A percentile compares a stretch with the other conserved stretches of the same genome.
Evolutionary conservation across 2,329 filamentous ascomycete species (phyloP).

Genomic region (Stemphylium beticola): DNA sequence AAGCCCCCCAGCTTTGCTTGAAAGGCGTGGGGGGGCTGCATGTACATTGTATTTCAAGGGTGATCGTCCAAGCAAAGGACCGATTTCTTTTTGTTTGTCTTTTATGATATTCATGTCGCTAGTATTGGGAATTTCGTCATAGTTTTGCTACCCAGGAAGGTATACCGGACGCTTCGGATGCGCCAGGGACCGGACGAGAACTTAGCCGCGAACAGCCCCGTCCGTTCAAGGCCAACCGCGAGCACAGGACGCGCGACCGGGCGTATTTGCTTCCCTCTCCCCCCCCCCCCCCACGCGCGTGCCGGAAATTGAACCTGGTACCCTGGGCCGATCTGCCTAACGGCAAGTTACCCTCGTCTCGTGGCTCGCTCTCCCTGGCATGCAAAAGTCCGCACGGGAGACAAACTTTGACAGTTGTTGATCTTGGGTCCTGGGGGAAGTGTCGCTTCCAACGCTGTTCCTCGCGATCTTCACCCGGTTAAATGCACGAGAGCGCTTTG

Average conservation of each 20-base stretch:
- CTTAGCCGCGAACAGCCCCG: neutral
- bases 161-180: slow-evolving; percentile 8
- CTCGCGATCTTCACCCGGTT: slow-evolving; percentile 17
- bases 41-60: neutral
- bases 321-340: slow-evolving; percentile 16
- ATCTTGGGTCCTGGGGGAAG: neutral
- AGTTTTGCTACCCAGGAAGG: slow-evolving; percentile 3
- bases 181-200: slow-evolving; percentile 2
- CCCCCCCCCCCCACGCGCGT: slow-evolving; percentile 9
- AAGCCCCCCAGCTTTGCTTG: neutral
- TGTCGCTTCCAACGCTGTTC: slow-evolving; percentile 1
- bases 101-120: slow-evolving; percentile 2
- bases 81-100: slow-evolving; percentile 2
- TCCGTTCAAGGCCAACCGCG: slow-evolving; percentile 1
- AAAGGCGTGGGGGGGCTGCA: slow-evolving; percentile 5
- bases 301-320: slow-evolving; percentile 12
- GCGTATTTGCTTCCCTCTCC: neutral
- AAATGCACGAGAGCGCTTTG: slow-evolving; percentile 21
- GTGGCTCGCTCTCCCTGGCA: neutral
- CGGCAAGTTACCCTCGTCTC: slow-evolving; percentile 7
- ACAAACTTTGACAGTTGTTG: neutral
- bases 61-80: slow-evolving; percentile 4
- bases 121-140: slow-evolving; percentile 10
- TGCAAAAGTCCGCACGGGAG: neutral
- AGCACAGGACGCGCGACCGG: neutral